Conservation (phyloP, 2,329 filamentous ascomycete genomes). For the Pseudophaeomoniella oleicola region DNA sequence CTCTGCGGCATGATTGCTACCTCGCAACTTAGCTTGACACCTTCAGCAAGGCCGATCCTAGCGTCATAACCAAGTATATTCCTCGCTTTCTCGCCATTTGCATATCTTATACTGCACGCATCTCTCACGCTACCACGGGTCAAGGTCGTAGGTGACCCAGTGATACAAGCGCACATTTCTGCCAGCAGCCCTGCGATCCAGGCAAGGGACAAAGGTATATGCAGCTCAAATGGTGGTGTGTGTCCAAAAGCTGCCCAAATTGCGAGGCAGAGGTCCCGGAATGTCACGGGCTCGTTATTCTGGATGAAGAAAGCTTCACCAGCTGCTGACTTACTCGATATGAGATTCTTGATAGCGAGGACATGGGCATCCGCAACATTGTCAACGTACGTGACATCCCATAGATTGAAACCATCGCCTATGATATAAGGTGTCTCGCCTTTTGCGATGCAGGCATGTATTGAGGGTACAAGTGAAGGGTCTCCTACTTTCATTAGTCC, state of each 20-base stretch:
- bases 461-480: conserved; percentile 24
- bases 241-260: conserved; percentile 36
- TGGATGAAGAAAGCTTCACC: conserved; percentile 31
- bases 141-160: conserved; percentile 29
- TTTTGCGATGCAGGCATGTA: conserved; percentile 26
- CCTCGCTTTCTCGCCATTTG: conserved; percentile 36
- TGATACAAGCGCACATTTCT: conserved; percentile 33
- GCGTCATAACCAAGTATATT: conserved; percentile 38
- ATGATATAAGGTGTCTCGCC: conserved; percentile 26
- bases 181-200: conserved; percentile 31
- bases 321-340: conserved; percentile 22
- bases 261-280: conserved; percentile 28
- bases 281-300: conserved; percentile 30
- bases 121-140: conserved; percentile 41
- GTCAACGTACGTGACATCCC: conserved; percentile 28
- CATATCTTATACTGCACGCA: conserved; percentile 38
- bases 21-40: conserved; percentile 33
- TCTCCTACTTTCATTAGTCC: too few species aligned
- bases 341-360: conserved; percentile 27
- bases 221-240: conserved; percentile 30
- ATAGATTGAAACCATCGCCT: conserved; percentile 25
- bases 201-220: conserved; percentile 33
- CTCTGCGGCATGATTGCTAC: too few species aligned
- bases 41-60: conserved; percentile 35
- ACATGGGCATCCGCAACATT: conserved; percentile 31